Base-by-base conservation (phyloP, 768 basidiomycete genomes). In the Boletellus ananiceps region DNA sequence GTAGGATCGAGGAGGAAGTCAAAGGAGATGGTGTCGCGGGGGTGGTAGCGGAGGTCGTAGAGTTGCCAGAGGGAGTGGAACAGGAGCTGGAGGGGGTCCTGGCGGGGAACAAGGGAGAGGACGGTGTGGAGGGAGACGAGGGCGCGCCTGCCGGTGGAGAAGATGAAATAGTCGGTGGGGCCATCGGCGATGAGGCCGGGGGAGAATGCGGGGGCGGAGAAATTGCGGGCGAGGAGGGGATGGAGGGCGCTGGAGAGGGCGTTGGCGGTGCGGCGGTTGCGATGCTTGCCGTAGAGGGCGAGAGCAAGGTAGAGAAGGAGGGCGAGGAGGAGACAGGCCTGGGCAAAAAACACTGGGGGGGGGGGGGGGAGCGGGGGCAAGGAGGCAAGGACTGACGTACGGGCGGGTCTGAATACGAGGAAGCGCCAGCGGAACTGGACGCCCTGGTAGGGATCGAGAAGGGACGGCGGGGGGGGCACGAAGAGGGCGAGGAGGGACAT, bases 111-210 rank as follows among this genome's bases (percentile, higher is more conserved):
- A 53, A 94, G 77, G 39, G 81, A 74, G 66, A 93, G 77, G 58
- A 87, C 76, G 43, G 87, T 83, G 73, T 95, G 93, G 46, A 93
- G 74, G 27, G 86, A 87, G 23, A 79, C 71, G 47, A 93, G 63
- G 56, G 81, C 82, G 51, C 87, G 85, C 51, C 93, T 74, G 46
- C 93, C 93, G 2, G 92, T 93, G 36, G 90, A 90, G 70, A 88
- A 19, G 19, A 96, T 76, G 73, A 91, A 88, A 63, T 83, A 87
- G 70, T 92, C 89, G 3, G 83, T 76, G 58, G 84, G 74, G 16
- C 89, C 90, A 58, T 93, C 91, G 35, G 74, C 48, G 31, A 76
- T 75, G 42, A 86, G 68, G 9, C 79, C 80, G 5, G 70, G 70
- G 32, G 71, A 73, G 8, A 76, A 72, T 1, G 66, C 45, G 2